These are phyloP conservation scores for Prunus campanulata DNA, from an alignment of 306 rosid species.

Conservation along the genomic window DNA sequence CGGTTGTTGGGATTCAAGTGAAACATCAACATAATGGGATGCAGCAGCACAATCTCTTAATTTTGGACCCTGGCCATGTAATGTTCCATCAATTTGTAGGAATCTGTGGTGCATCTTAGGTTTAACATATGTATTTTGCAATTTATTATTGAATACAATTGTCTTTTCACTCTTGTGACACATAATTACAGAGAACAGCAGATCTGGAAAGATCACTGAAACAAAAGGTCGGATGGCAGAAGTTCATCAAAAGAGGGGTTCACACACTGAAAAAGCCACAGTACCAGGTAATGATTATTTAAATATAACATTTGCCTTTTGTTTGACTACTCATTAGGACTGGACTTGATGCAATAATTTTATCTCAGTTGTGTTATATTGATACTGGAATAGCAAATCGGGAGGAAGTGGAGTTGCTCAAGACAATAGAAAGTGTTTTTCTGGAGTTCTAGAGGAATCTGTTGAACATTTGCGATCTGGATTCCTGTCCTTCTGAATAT, in stretches of 20 bases:
- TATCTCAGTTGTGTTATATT: slow-evolving; percentile 73
- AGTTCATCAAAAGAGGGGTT: slow-evolving; percentile 62
- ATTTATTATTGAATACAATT: neutral
- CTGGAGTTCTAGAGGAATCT: slow-evolving; percentile 47
- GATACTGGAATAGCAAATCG: slow-evolving; percentile 65
- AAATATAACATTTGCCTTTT: slow-evolving; percentile 3
- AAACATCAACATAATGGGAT: slow-evolving; percentile 37
- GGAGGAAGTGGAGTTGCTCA: slow-evolving; percentile 60
- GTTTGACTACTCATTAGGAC: neutral
- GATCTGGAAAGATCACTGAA: slow-evolving; percentile 57
- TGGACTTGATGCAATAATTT: slow-evolving; percentile 27
- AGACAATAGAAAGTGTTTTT: slow-evolving; percentile 62
- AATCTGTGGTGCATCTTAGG: neutral
- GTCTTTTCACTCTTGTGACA: slow-evolving; percentile 21
- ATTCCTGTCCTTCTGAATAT: neutral
- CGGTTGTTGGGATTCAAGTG: slow-evolving; percentile 76
- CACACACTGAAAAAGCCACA: slow-evolving; percentile 74
- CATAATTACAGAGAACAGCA: slow-evolving; percentile 47
- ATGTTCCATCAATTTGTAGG: slow-evolving; percentile 19
- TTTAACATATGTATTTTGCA: neutral
- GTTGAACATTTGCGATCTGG: slow-evolving; percentile 9
- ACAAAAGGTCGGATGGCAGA: slow-evolving; percentile 67
- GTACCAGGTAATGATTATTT: slow-evolving; percentile 56
- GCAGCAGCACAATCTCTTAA: slow-evolving; percentile 53
- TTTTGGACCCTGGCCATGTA: slow-evolving; percentile 82